These are phyloP conservation scores for Gymnopus androsaceus DNA, from an alignment of 1,284 basidiomycete genomes.

Conservation along the genomic window DNA sequence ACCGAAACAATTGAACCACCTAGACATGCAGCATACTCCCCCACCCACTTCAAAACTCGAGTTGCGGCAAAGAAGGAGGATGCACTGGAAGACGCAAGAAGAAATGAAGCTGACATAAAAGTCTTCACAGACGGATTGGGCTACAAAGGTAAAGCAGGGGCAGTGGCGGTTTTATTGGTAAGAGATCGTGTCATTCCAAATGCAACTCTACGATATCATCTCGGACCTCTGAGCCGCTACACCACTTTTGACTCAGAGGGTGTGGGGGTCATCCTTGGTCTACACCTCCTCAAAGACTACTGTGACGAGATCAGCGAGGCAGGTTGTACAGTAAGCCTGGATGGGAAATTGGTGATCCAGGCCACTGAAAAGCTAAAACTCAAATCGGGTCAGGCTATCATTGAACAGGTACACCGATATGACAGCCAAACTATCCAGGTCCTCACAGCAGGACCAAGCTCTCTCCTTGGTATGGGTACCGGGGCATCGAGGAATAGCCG, in stretches of 20 bases:
- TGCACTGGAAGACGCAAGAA: neutral
- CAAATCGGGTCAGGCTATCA: conserved; percentile 21
- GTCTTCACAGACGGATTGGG: neutral
- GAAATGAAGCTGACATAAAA: neutral
- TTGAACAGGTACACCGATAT: neutral
- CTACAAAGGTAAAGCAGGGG: neutral
- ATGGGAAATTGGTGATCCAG: conserved; percentile 5
- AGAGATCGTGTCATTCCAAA: neutral
- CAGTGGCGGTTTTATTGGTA: neutral
- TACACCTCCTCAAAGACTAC: conserved; percentile 18
- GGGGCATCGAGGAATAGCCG: conserved; percentile 24
- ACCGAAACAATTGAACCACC: conserved; percentile 24
- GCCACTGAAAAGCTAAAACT: neutral
- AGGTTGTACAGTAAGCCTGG: neutral
- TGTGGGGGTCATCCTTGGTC: conserved; percentile 25
- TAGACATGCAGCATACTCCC: neutral
- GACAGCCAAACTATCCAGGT: neutral
- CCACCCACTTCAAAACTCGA: neutral
- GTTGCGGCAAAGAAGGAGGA: neutral
- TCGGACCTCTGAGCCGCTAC: conserved; percentile 12
- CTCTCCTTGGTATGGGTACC: conserved; percentile 25
- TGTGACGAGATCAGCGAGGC: neutral
- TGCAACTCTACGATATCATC: neutral
- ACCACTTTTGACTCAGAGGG: conserved; percentile 28
- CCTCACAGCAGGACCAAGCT: neutral